Evolutionary conservation across 2,329 filamentous ascomycete genomes (phyloP), one percentile per base, ranked within the genome.

Genomic region (Fusarium papillatum): DNA sequence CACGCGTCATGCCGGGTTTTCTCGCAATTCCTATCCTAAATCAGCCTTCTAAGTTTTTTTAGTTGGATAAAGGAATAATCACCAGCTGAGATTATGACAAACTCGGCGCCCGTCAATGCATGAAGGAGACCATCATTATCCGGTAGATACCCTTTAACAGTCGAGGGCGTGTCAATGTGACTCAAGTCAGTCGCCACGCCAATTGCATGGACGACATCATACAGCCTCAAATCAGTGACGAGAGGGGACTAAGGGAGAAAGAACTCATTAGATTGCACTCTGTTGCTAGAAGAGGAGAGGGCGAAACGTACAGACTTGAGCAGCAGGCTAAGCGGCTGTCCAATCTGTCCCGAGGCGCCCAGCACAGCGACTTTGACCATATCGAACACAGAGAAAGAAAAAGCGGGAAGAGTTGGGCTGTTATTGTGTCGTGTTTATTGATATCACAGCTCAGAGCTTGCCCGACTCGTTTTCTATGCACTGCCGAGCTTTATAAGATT

Each of bases 1-100:
- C 93, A 89, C 93, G 92, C 86, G 92, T 94, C 93, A 95, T 95
- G 86, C 93, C 93, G 81, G 93, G 93, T 88, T 94, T 94, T 85
- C 93, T 91, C 80, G 93, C 93, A 80, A 95, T 93, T 89, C 93
- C 93, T 62, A 17, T 16, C n/a, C 16, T 24, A 5, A n/a, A n/a
- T 59, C 7, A 66, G 64, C 10, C 31, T 19, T 41, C 7, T 46
- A 13, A 6, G 5, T 19, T 22, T 22, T 14, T 24, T 31, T 31
- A 10, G 11, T 19, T 17, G 10, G 22, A 13, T 24, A 22, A 39
- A 63, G 22, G 19, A 48, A 46, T 13, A 63, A 31, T 7, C 34
- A 63, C 60, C 60, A 80, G 93, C 93, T 77, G 93, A 93, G 82
- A 95, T 95, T 81, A 95, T 88, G 79, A 95, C 92, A 80, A 95